Evolutionary conservation across 805 yeast genomes (phyloP).

Genomic region (Myxozyma monticola): DNA sequence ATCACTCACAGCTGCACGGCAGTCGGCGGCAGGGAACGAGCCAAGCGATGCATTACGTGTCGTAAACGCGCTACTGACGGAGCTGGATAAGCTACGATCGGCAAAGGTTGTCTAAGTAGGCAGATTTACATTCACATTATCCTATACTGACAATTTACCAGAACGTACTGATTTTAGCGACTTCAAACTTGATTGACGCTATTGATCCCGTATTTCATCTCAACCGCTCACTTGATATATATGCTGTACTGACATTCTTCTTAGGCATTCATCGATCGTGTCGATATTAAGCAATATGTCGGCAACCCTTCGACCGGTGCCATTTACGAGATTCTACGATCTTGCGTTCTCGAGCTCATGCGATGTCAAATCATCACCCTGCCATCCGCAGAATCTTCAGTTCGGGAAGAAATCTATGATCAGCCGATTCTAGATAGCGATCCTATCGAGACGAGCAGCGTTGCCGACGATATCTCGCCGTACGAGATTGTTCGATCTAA

Average conservation of each 20-base stretch:
- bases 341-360: conserved; percentile 36
- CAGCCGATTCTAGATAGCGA: neutral
- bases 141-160: conserved; percentile 18
- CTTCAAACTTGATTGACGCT: conserved; percentile 44
- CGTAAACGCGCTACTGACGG: conserved; percentile 47
- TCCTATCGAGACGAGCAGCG: neutral
- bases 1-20: conserved; percentile 47
- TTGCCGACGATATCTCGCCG: too few relatives aligned
- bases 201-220: conserved; percentile 39
- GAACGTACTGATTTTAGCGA: conserved; percentile 45
- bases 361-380: conserved; percentile 14
- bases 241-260: neutral
- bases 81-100: conserved; percentile 44
- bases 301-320: conserved; percentile 41
- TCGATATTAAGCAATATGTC: conserved; percentile 43
- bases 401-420: neutral
- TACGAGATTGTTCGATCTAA: neutral
- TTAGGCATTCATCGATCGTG: conserved; percentile 47
- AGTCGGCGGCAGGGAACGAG: conserved; percentile 42
- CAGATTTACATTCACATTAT: too few relatives aligned
- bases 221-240: neutral
- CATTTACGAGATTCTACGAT: conserved; percentile 37
- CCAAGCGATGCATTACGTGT: conserved; percentile 47
- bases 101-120: conserved; percentile 20
- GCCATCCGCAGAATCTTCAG: neutral